Base-by-base conservation (phyloP, 257 asterid genomes). In the Orobanche coerulescens region DNA sequence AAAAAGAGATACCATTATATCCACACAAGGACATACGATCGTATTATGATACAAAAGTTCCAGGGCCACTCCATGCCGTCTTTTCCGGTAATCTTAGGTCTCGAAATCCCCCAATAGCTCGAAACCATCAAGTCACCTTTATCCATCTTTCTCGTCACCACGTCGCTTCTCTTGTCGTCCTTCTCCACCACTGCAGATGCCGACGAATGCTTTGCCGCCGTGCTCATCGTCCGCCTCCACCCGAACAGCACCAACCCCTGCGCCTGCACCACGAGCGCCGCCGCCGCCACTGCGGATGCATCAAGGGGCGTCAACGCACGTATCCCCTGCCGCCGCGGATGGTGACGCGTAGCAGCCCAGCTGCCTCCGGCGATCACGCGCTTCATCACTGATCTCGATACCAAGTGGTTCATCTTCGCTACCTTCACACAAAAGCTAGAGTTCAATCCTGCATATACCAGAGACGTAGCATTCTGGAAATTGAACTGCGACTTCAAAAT, bases 51-150 rank as follows among this genome's bases (percentile, higher is more conserved):
- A 77, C 87, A 90, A 62, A 95, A 84, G 78, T 91, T 85, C 97
- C 96, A 91, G 25, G 95, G 94, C 97, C 96, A 85, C 50, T 80
- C 88, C 3, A 94, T 72, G 31, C 96, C 97, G 56, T 91, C 97
- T 56, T 85, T 93, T 77, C 74, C 80, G 6, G 63, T 62, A 23
- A 88, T 49, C 64, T 65, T 82, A 13, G 81, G 83, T 73, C 83
- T 77, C 59, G 81, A 40, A 58, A 88, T 56, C 6, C 98, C 98
- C 98, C 96, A 91, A 62, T 91, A 87, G 82, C 88, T 82, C 57
- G 95, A 85, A 66, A 73, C 72, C 78, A 39, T 61, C 71, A 56
- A 19, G 6, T 70, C 79, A 6, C 73, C 74, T 54, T 79, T 76
- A 61, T 37, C 77, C 68, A n/a, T n/a, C n/a, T n/a, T n/a, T n/a